Conservation (phyloP, 2,329 filamentous ascomycete species). For the Cucurbitaria berberidis region DNA sequence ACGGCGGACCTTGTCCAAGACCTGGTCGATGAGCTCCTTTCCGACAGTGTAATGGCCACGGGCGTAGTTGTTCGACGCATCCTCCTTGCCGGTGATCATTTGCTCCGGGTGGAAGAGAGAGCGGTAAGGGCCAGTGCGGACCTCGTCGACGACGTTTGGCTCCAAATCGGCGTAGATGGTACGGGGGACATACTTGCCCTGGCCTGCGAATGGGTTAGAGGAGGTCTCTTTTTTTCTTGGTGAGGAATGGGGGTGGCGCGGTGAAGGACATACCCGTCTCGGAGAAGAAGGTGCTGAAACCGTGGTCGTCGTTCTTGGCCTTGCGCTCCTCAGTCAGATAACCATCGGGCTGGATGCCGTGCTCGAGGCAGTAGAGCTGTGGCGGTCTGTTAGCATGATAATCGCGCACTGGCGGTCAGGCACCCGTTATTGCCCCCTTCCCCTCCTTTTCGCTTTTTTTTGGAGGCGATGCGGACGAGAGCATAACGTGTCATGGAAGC, state of each 20-base stretch:
- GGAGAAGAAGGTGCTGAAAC: constrained; percentile 99
- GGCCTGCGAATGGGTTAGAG: constrained; percentile 63
- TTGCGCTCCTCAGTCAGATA: constrained; percentile 99
- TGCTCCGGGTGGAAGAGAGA: constrained; percentile 98
- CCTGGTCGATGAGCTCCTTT: constrained; percentile 98
- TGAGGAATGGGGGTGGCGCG: constrained; percentile 4
- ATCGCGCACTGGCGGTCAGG: constrained; percentile 37
- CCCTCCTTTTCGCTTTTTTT: constrained; percentile 22
- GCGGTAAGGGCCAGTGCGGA: constrained; percentile 96
- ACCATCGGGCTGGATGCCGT: constrained; percentile 98
- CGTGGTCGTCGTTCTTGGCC: constrained; percentile 87
- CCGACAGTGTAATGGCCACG: constrained; percentile 99
- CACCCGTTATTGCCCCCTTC: constrained; percentile 42
- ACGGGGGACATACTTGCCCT: constrained; percentile 98
- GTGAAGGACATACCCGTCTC: constrained; percentile 96
- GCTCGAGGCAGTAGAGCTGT: constrained; percentile 99
- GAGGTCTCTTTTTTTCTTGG: constrained; percentile 18
- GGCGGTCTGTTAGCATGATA: constrained; percentile 35
- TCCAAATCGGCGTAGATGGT: constrained; percentile 99
- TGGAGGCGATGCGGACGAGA: constrained; percentile 4
- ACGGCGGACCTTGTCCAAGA: constrained; percentile 95
- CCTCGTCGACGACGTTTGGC: constrained; percentile 99
- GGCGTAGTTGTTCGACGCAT: constrained; percentile 99
- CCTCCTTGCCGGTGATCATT: constrained; percentile 99
- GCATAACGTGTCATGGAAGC: constrained; percentile 12